Evolutionary conservation across 345 rosid species (phyloP), one percentile per base, ranked within the genome.

Genomic region (Pistacia atlantica): DNA sequence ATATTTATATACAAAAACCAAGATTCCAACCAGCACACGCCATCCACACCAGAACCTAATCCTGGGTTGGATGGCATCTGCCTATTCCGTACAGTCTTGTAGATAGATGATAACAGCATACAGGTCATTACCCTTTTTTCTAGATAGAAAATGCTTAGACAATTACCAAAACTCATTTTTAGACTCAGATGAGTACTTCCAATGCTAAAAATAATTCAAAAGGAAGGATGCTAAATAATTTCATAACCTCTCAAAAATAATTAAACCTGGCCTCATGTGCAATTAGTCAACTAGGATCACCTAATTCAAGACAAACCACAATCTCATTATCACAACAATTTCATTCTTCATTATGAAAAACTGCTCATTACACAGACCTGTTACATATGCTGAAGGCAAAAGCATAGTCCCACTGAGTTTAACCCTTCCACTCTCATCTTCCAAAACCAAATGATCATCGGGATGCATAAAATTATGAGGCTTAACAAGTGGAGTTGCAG

Each of bases 371-470:
- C 55, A 72, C 79, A 57, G 20, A 96, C 99, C 99, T 83, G 99
- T 93, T 17, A 96, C 95, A 81, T 87, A 93, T 28, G 78, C 66
- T 1, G 93, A 83, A 65, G 93, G 92, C 61, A 86, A 83, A 79
- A 91, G 90, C 57, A 61, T 54, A 74, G 84, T 67, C n/a, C 98
- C 95, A 0, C 91, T 81, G 65, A 96, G 97, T 81, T 91, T 87
- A 72, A 94, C 98, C 84, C 99, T 88, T 46, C 97, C 98, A 76
- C 95, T 92, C 82, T 96, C 99, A 78, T 94, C 99, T 91, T 96
- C 97, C 80, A 96, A 77, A 72, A 92, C 80, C 83, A 96, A 77
- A 81, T 86, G 78, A 85, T 96, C 99, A 86, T 91, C 94, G 13
- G 86, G 85, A 73, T 92, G 93, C 87, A 92, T 69, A 83, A 93